phyloP scores from a whole-genome alignment of 78 protist species.

The Pelomyxa schiedti region DNA sequence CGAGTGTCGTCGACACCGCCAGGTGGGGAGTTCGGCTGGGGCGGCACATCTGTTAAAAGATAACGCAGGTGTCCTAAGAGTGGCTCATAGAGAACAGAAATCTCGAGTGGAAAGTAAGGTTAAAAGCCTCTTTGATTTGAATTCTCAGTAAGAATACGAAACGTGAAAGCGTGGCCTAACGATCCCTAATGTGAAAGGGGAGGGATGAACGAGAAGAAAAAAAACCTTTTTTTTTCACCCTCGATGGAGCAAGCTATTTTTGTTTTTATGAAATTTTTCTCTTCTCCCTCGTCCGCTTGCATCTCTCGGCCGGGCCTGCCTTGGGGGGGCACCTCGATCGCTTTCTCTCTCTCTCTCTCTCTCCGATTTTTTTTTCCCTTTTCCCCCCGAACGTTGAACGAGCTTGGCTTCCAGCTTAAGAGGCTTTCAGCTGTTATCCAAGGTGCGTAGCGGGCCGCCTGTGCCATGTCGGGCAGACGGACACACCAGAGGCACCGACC shows the following conservation, averaged over 20 bases:
- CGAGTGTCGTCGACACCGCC: slow-evolving; percentile 37
- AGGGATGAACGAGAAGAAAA: no score
- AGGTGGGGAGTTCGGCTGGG: slow-evolving; percentile 90
- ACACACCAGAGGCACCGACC: slow-evolving; percentile 40
- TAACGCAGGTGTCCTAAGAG: slow-evolving; percentile 81
- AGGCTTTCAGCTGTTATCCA: slow-evolving; percentile 67
- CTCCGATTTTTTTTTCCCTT: no score
- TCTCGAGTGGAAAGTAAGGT: slow-evolving; percentile 74
- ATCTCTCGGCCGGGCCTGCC: slow-evolving; percentile 14
- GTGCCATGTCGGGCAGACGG: slow-evolving; percentile 30
- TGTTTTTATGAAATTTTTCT: neutral
- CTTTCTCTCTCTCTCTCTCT: no score
- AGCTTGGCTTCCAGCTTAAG: slow-evolving; percentile 69
- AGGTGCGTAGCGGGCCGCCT: slow-evolving; percentile 46
- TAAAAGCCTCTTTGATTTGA: slow-evolving; percentile 72
- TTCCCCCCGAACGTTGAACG: no score
- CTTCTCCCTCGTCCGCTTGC: neutral
- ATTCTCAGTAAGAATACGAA: slow-evolving; percentile 83
- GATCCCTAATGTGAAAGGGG: slow-evolving; percentile 79
- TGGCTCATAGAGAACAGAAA: slow-evolving; percentile 82
- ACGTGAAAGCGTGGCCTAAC: slow-evolving; percentile 90
- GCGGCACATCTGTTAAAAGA: slow-evolving; percentile 80
- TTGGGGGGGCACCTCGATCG: no score
- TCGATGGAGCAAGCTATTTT: neutral
- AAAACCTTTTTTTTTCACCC: no score